These are phyloP conservation scores for Candida sonorensis DNA, from an alignment of 805 yeast genomes.

Conservation along the genomic window DNA sequence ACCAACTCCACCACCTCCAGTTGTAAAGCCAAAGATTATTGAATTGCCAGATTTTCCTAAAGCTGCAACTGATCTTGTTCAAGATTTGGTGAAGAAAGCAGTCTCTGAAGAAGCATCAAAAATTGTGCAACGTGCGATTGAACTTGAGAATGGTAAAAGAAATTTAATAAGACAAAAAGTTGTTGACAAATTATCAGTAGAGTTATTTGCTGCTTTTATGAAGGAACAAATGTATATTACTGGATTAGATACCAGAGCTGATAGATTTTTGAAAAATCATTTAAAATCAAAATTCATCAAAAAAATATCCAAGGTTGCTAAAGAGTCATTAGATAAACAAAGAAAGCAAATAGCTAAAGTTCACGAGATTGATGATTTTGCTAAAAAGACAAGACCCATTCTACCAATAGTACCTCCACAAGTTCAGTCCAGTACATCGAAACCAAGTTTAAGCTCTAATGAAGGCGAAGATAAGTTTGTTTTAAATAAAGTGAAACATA, in stretches of 20 bases:
- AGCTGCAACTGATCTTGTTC: conserved; percentile 24
- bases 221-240: conserved; percentile 45
- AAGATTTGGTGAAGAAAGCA: conserved; percentile 17
- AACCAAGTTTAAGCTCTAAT: too few species aligned
- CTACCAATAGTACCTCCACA: too few species aligned
- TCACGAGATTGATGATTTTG: conserved; percentile 33
- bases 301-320: conserved; percentile 27
- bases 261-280: conserved; percentile 24
- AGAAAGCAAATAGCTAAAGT: conserved; percentile 25
- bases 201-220: conserved; percentile 53
- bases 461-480: too few species aligned
- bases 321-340: conserved; percentile 13
- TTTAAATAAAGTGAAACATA: too few species aligned
- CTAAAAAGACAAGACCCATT: neutral
- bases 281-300: conserved; percentile 28
- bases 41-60: conserved; percentile 22
- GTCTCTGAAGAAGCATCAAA: conserved; percentile 23
- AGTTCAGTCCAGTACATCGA: too few species aligned
- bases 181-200: conserved; percentile 37
- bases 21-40: conserved; percentile 13
- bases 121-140: conserved; percentile 4
- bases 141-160: conserved; percentile 3
- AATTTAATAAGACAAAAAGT: conserved; percentile 17
- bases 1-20: neutral
- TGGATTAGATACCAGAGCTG: conserved; percentile 40